These are phyloP conservation scores for Monoraphidium neglectum DNA, from an alignment of 139 green algal species.

Conservation along the genomic window DNA sequence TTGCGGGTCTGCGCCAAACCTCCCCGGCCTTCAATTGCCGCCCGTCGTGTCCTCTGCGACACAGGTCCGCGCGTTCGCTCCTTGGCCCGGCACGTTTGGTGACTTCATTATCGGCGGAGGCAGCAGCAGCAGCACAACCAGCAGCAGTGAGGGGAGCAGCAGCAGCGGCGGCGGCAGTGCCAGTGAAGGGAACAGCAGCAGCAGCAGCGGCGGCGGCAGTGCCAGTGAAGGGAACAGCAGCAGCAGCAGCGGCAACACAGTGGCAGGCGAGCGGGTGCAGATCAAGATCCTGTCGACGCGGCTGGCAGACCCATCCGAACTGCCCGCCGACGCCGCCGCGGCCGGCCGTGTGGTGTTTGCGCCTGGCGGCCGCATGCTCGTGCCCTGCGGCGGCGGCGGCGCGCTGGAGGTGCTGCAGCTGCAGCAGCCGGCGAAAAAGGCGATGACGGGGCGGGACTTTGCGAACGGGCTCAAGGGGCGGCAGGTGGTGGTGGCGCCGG, in stretches of 20 bases:
- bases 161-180: too few species aligned
- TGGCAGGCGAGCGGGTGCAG: constrained; percentile 23
- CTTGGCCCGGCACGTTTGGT: constrained; percentile 78
- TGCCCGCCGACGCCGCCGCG: neutral
- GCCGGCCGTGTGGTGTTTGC: constrained; percentile 20
- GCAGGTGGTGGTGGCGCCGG: constrained; percentile 35
- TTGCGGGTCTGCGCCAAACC: too few species aligned
- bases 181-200: neutral
- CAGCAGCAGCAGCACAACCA: neutral
- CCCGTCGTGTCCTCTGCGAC: too few species aligned
- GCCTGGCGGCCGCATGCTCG: constrained; percentile 27
- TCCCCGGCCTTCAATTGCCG: too few species aligned
- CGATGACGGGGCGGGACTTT: constrained; percentile 64
- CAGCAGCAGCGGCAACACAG: too few species aligned
- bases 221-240: neutral
- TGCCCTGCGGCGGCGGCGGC: constrained; percentile 33
- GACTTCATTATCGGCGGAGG: constrained; percentile 40
- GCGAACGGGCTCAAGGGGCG: constrained; percentile 76
- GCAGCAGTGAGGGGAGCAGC: neutral
- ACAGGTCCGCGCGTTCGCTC: constrained; percentile 82
- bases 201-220: constrained; percentile 4
- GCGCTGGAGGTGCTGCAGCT: constrained; percentile 55
- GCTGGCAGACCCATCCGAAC: neutral
- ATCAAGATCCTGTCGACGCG: constrained; percentile 41
- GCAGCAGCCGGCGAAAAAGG: constrained; percentile 81